Conservation (phyloP, 768 basidiomycete genomes). For the Boletus edulis region DNA sequence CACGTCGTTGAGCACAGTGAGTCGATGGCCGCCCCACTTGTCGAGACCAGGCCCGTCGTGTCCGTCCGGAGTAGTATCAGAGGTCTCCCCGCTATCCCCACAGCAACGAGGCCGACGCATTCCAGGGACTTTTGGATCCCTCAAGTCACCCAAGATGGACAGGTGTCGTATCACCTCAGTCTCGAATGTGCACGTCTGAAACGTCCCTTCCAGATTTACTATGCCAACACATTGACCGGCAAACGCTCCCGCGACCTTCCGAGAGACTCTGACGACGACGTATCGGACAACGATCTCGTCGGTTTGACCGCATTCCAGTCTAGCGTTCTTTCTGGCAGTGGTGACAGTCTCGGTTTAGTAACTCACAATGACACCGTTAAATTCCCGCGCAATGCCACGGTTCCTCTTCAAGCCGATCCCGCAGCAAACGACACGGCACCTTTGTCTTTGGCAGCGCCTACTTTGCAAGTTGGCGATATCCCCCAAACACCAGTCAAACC, state of each 20-base stretch:
- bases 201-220: slow-evolving; percentile 67
- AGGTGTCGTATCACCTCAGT: slow-evolving; percentile 47
- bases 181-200: background rate
- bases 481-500: slow-evolving; percentile 1
- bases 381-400: background rate
- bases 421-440: background rate
- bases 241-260: slow-evolving; percentile 80
- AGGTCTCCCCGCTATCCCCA: slow-evolving; percentile 30
- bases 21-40: slow-evolving; percentile 18
- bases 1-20: slow-evolving; percentile 4
- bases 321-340: slow-evolving; percentile 48
- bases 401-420: background rate
- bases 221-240: slow-evolving; percentile 85
- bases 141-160: slow-evolving; percentile 73
- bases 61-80: slow-evolving; percentile 22
- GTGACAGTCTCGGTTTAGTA: slow-evolving; percentile 45
- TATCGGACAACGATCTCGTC: slow-evolving; percentile 55
- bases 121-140: slow-evolving; percentile 90
- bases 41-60: slow-evolving; percentile 2
- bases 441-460: background rate
- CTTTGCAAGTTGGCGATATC: background rate
- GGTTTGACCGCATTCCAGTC: slow-evolving; percentile 49
- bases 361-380: slow-evolving; percentile 20
- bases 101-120: background rate
- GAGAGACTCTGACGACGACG: slow-evolving; percentile 56